Evolutionary conservation across 192 early-diverging fungal genomes (phyloP).

Genomic region (Linnemannia zychae): DNA sequence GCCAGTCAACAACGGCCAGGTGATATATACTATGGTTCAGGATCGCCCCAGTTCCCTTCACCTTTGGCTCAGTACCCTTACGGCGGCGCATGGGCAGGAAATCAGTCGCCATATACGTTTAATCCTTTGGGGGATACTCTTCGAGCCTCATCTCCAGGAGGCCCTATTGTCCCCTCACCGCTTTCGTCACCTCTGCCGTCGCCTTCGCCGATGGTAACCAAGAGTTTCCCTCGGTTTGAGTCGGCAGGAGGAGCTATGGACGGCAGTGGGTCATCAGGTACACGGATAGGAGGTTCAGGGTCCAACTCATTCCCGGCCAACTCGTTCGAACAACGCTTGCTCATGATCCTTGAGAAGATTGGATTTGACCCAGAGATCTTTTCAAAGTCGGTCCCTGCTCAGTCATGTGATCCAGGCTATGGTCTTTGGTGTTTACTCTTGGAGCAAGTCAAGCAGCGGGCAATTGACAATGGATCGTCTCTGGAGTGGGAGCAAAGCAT

Average conservation of each 20-base stretch:
- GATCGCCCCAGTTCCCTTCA: constrained; percentile 35
- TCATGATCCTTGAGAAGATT: constrained; percentile 59
- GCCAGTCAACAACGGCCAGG: constrained; percentile 21
- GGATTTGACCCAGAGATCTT: constrained; percentile 73
- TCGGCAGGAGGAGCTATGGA: background rate
- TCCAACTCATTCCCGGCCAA: constrained; percentile 55
- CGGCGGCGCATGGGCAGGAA: constrained; percentile 33
- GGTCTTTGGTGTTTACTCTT: constrained; percentile 82
- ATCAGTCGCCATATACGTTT: constrained; percentile 45
- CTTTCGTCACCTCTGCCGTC: constrained; percentile 44
- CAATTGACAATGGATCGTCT: constrained; percentile 43
- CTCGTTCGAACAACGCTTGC: constrained; percentile 61
- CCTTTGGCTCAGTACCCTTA: constrained; percentile 35
- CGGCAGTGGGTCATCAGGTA: background rate
- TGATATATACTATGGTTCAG: constrained; percentile 21
- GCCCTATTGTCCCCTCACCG: constrained; percentile 28
- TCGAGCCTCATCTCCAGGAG: constrained; percentile 52
- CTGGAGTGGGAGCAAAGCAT: constrained; percentile 55
- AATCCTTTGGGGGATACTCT: constrained; percentile 34
- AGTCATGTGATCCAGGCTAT: constrained; percentile 70
- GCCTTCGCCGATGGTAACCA: constrained; percentile 49
- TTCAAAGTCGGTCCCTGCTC: constrained; percentile 64
- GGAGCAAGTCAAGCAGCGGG: constrained; percentile 46
- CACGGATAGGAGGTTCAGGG: background rate
- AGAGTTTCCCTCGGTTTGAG: constrained; percentile 45